Percentiles rank a stretch among this genome's conserved stretches.
Conservation (phyloP, 345 rosid genomes). For the Salix dunnii region DNA sequence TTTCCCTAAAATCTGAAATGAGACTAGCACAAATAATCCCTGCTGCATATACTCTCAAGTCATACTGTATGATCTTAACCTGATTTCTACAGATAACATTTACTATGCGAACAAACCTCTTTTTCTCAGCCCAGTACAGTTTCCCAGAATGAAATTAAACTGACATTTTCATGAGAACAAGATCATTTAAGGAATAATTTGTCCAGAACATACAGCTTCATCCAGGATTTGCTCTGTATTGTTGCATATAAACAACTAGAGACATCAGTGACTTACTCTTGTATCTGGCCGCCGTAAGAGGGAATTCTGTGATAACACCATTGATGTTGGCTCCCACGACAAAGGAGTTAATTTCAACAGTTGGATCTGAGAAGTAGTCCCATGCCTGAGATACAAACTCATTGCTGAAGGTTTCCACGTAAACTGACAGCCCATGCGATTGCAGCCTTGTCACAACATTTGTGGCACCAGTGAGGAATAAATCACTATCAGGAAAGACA, state of each 20-base stretch:
- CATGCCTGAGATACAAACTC: constrained; percentile 86
- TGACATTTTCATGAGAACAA: not conserved
- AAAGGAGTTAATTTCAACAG: constrained; percentile 64
- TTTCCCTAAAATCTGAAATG: not conserved
- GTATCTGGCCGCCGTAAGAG: constrained; percentile 65
- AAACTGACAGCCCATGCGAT: constrained; percentile 53
- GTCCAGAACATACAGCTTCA: not conserved
- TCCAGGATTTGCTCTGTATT: not conserved
- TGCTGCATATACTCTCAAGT: no score
- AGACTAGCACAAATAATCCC: not conserved
- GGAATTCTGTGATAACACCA: constrained; percentile 86
- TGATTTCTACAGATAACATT: no score
- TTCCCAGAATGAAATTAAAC: no score
- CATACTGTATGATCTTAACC: no score
- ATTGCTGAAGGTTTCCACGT: constrained; percentile 62
- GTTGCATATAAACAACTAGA: not conserved
- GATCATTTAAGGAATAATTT: no score
- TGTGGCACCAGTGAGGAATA: constrained; percentile 38
- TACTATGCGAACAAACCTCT: no score
- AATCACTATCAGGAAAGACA: constrained; percentile 28
- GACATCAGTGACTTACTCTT: constrained; percentile 51
- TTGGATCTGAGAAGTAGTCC: constrained; percentile 83
- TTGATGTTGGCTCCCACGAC: constrained; percentile 22
- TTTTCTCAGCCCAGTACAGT: no score
- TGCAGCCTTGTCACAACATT: constrained; percentile 47